Evolutionary conservation across 495 filamentous ascomycete genomes (phyloP), one percentile per base, ranked within the genome.

Genomic region (Aspergillus biplanus): DNA sequence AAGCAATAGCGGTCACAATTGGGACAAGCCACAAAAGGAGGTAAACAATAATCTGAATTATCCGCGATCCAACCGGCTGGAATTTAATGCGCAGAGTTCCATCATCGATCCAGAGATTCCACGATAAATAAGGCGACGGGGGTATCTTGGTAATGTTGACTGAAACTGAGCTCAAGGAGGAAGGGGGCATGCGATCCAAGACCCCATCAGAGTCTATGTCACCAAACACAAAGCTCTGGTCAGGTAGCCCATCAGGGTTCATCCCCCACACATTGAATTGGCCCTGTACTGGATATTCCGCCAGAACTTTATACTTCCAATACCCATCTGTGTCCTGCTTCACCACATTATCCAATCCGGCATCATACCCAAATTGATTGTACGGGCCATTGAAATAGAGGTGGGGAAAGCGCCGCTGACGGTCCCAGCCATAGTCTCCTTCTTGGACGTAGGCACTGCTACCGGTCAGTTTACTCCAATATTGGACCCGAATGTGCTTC

Each of bases 231-330:
- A 75, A 81, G 15, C 80, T 81, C 54, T 85, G 73, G 64, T 90
- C 87, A 4, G 88, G 87, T 65, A 85, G 74, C 15, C 87, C 86
- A 71, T 89, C 83, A 0, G 82, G 81, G 65, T 90, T 87, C 65
- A 89, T 86, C 44, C 88, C 88, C 88, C 88, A 91, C 3, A 86
- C 77, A 65, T 89, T 91, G 61, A 90, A 73, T 62, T 88, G 86
- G 63, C 87, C 86, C 46, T 80, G 73, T 12, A 83, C 80, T 11
- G 88, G 88, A 82, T 83, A 90, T 65, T 91, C 88, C 4, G 82
- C 75, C 82, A 89, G 83, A 65, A 87, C 86, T 55, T 86, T 77
- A 67, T 84, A 82, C 18, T 81, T 75, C 88, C 88, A 91, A 7
- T 75, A 75, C 11, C 85, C 84, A 66, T 85, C 78, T 1, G 69